phyloP scores from a whole-genome alignment of 1,284 basidiomycete genomes.

The Leccinum pachyderme region DNA sequence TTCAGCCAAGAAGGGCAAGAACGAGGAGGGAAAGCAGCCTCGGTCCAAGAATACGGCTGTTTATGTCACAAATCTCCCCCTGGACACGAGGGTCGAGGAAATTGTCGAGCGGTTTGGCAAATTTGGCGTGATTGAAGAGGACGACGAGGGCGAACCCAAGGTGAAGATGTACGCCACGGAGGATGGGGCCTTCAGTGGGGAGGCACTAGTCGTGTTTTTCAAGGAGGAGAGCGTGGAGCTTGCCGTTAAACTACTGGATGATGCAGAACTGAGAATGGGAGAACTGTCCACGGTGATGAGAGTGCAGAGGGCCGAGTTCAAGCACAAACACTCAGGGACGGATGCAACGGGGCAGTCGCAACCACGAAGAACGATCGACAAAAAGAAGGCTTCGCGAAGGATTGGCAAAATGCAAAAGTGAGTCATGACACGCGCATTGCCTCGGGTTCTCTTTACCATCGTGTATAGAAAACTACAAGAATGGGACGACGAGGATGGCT shows the following conservation, averaged over 20 bases:
- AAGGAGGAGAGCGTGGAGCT: conserved; percentile 93
- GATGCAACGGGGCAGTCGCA: conserved; percentile 36
- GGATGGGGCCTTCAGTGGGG: conserved; percentile 90
- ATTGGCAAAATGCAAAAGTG: conserved; percentile 91
- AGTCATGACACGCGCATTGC: conserved; percentile 25
- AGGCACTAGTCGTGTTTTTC: conserved; percentile 96
- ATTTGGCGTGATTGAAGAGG: conserved; percentile 91
- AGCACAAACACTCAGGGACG: conserved; percentile 50
- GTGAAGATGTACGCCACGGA: conserved; percentile 93
- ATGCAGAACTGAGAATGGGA: conserved; percentile 88
- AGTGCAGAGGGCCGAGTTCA: conserved; percentile 85
- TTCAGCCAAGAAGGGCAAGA: conserved; percentile 66
- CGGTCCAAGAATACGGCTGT: conserved; percentile 91
- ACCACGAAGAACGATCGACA: conserved; percentile 72
- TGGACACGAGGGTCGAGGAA: conserved; percentile 74
- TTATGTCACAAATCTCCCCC: conserved; percentile 85
- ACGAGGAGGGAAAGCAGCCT: conserved; percentile 44
- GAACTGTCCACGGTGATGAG: conserved; percentile 73
- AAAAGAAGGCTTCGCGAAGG: conserved; percentile 75
- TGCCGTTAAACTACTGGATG: conserved; percentile 86
- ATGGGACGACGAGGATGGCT: conserved; percentile 85
- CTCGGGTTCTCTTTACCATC: not conserved
- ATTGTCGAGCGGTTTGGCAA: conserved; percentile 82
- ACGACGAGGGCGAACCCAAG: conserved; percentile 82
- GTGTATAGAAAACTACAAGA: conserved; percentile 70